A percentile compares a stretch with the other conserved stretches of the same genome.
phyloP scores from a whole-genome alignment of 768 basidiomycete genomes.

The Myochromella boudieri region DNA sequence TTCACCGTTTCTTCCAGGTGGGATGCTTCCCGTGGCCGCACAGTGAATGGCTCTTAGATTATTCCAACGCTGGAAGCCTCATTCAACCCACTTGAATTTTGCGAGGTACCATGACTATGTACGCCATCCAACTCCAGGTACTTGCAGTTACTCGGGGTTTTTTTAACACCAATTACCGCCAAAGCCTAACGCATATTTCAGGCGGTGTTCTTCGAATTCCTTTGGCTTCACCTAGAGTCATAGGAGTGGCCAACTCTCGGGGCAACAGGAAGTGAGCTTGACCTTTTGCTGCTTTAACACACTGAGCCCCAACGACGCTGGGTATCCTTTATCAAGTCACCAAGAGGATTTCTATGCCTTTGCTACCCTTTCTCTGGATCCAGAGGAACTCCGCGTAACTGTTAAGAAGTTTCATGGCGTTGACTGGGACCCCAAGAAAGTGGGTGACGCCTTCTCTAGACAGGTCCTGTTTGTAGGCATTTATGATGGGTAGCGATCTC shows the following conservation, averaged over 20 bases:
- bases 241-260: constrained; percentile 73
- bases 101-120: constrained; percentile 70
- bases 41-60: constrained; percentile 28
- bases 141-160: background rate
- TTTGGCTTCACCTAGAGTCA: constrained; percentile 72
- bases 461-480: constrained; percentile 88
- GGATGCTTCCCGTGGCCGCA: constrained; percentile 20
- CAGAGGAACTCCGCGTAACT: constrained; percentile 67
- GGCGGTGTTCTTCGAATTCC: constrained; percentile 70
- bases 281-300: constrained; percentile 5
- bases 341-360: constrained; percentile 89
- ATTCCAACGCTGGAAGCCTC: constrained; percentile 15
- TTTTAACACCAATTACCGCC: background rate
- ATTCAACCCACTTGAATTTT: constrained; percentile 15
- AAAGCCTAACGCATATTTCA: constrained; percentile 25
- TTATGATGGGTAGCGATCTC: constrained; percentile 77
- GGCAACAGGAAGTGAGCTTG: constrained; percentile 64
- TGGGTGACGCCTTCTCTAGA: constrained; percentile 56
- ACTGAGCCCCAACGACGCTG: no score
- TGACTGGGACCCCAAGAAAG: constrained; percentile 69
- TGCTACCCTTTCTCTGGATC: constrained; percentile 71
- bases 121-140: constrained; percentile 47
- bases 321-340: constrained; percentile 66
- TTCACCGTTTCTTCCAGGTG: constrained; percentile 6
- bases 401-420: constrained; percentile 61